Evolutionary conservation across 306 rosid genomes (phyloP).

Genomic region (Trichosanthes truncata): DNA sequence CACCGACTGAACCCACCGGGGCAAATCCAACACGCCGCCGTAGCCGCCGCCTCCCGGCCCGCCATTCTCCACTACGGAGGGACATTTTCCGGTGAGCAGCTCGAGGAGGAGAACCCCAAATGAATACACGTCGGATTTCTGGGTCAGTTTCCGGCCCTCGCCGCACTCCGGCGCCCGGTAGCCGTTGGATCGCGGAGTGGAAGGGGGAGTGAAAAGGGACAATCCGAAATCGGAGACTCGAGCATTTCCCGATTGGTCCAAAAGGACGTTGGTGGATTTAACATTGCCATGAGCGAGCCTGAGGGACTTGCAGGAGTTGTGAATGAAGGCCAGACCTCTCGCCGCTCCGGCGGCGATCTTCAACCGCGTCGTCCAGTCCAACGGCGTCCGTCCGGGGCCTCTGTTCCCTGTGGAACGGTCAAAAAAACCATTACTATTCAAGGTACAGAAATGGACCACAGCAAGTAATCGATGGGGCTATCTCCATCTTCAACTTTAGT

Average conservation of each 20-base stretch:
- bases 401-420: constrained; percentile 46
- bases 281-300: constrained; percentile 67
- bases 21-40: constrained; percentile 46
- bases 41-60: constrained; percentile 34
- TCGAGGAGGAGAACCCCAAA: constrained; percentile 76
- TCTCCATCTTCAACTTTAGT: constrained; percentile 9
- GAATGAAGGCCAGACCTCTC: constrained; percentile 65
- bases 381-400: constrained; percentile 88
- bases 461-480: not conserved
- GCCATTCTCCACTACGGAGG: constrained; percentile 33
- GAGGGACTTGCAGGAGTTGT: constrained; percentile 53
- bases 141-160: constrained; percentile 50
- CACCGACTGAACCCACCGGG: constrained; percentile 84
- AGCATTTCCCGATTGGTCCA: constrained; percentile 49
- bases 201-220: constrained; percentile 31
- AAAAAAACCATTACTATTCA: constrained; percentile 10
- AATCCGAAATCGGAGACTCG: constrained; percentile 71
- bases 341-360: constrained; percentile 74
- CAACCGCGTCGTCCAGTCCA: constrained; percentile 82
- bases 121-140: constrained; percentile 62
- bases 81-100: constrained; percentile 78
- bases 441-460: not conserved
- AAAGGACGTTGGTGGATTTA: constrained; percentile 67
- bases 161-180: constrained; percentile 66
- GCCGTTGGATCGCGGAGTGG: constrained; percentile 41